Conservation (phyloP, 805 yeast genomes). For the Saturnispora hagleri region DNA sequence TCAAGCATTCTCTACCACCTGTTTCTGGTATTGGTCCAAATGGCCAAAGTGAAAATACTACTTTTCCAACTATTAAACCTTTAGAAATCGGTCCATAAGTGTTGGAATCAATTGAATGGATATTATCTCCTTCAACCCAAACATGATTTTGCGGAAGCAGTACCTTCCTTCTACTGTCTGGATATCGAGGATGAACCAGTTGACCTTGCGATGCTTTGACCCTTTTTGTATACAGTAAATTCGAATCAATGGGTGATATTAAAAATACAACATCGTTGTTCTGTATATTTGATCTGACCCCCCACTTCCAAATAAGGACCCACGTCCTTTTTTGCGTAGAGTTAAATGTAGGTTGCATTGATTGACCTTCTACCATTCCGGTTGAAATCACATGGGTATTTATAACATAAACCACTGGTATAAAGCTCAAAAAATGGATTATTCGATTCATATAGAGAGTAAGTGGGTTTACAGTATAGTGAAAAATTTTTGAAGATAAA, state of each 20-base stretch:
- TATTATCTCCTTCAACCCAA: conserved; percentile 94
- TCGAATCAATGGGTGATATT: conserved; percentile 75
- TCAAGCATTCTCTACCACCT: conserved; percentile 48
- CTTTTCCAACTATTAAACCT: conserved; percentile 75
- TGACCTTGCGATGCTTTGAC: conserved; percentile 73
- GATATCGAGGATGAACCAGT: conserved; percentile 46
- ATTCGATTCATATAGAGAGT: conserved; percentile 16
- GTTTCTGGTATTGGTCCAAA: conserved; percentile 35
- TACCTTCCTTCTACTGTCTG: conserved; percentile 56
- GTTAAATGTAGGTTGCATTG: conserved; percentile 86
- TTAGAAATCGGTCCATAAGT: conserved; percentile 81
- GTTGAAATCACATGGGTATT: conserved; percentile 66
- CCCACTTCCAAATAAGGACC: conserved; percentile 62
- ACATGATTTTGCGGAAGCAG: conserved; percentile 69
- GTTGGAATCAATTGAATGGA: conserved; percentile 78
- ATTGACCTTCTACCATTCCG: conserved; percentile 66
- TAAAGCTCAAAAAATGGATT: conserved; percentile 50
- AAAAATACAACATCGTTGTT: conserved; percentile 69
- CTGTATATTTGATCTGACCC: conserved; percentile 37
- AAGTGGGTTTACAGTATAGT: background rate
- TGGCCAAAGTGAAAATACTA: conserved; percentile 64
- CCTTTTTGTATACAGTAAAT: conserved; percentile 66
- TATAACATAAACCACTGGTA: conserved; percentile 66
- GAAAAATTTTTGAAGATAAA: background rate
- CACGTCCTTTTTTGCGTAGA: conserved; percentile 39